Base-by-base conservation (phyloP, 306 rosid genomes). In the Abrus pulchellus region DNA sequence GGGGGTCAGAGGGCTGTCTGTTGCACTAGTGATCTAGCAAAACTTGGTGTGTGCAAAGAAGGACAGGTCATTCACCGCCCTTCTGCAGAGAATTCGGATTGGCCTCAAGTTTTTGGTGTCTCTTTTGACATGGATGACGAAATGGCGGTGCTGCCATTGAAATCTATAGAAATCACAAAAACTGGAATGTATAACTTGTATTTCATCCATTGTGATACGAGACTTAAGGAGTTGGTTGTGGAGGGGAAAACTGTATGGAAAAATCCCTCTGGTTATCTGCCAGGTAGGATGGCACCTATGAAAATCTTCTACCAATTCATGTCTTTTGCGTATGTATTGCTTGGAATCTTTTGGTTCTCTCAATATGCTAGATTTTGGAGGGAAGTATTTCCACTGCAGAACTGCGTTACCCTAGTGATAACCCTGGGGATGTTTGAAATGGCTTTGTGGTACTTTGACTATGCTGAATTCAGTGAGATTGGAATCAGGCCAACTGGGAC, bases 1-100 rank as follows among this genome's bases (percentile, higher is more conserved):
- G 98, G 99, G 9, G 98, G 99, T 81, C 99, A 95, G 83, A 92
- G 99, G 86, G 99, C 99, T 20, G 94, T 95, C 40, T 93, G 99
- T 84, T 95, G 99, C 86, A 88, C 99, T 0, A 80, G 91, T 33
- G 99, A 95, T 89, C 97, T 95, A 56, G 98, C 98, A 9, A 95
- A 95, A 85, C 74, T 93, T 10, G 98, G 98, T 63, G 96, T 88
- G 30, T 95, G 99, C 66, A 47, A 75, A 40, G 93, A 93, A 90
- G 99, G 99, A 20, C 92, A 85, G 59, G 85, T 93, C 69, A 95
- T 95, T 79, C 77, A 88, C 89, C 97, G 94, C 52, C 97, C 85
- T 0, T 93, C 97, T 2, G 38, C 72, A 2, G 81, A 74, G 75
- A 90, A 91, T 66, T 72, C 97, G 0, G 93, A 90, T 69, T 95